Evolutionary conservation across 139 green algal species (phyloP).

Genomic region (Coelastrella sp.): DNA sequence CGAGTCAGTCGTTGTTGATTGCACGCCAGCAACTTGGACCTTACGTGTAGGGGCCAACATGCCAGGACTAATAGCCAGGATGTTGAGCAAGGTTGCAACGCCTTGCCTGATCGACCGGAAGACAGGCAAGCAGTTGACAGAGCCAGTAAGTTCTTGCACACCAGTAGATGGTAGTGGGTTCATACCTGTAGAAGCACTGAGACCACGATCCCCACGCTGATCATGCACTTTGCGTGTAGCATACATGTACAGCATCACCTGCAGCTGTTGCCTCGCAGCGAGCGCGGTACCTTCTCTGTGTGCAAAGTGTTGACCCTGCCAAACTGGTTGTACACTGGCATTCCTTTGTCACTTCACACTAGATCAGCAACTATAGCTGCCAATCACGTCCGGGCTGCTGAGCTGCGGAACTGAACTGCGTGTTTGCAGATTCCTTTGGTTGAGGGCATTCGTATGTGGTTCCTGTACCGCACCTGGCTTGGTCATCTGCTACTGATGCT

Average conservation of each 20-base stretch:
- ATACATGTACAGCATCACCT: too few relatives aligned
- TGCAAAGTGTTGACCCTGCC: not conserved
- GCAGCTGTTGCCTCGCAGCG: not conserved
- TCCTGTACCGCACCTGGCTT: constrained; percentile 46
- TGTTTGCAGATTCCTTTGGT: constrained; percentile 37
- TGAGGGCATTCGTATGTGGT: constrained; percentile 17
- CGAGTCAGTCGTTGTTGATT: not conserved
- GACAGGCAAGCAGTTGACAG: not conserved
- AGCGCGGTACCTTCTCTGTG: not conserved
- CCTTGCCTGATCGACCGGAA: constrained; percentile 1
- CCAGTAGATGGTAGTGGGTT: too few relatives aligned
- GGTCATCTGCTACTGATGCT: constrained; percentile 47
- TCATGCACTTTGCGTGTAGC: too few relatives aligned
- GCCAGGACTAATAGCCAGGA: not conserved
- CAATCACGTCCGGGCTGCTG: not conserved
- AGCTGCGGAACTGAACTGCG: not conserved
- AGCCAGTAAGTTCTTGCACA: constrained; percentile 10
- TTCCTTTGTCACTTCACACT: not conserved
- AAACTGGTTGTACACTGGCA: not conserved
- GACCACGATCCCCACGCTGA: too few relatives aligned
- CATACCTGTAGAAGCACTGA: too few relatives aligned
- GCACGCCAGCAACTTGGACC: not conserved
- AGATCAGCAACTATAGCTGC: not conserved
- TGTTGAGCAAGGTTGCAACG: not conserved
- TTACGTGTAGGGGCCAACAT: not conserved